These are phyloP conservation scores for Fusarium metavorans DNA, from an alignment of 2,329 filamentous ascomycete species.

Conservation along the genomic window DNA sequence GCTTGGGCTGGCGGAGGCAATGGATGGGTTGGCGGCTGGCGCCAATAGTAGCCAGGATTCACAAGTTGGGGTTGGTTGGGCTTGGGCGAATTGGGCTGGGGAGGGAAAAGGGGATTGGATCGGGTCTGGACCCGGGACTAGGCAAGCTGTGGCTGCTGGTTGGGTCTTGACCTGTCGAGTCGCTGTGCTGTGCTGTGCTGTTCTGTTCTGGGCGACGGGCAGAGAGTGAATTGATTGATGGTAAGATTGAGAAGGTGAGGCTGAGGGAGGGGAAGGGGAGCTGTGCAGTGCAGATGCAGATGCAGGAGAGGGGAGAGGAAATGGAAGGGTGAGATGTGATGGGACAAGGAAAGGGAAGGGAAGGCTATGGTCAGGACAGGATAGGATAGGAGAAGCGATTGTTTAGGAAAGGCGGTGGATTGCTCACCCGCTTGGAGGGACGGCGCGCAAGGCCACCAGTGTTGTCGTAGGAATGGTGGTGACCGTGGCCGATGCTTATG, in stretches of 20 bases:
- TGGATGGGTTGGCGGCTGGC: slow-evolving; percentile 18
- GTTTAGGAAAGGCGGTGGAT: slow-evolving; percentile 56
- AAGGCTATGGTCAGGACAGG: slow-evolving; percentile 21
- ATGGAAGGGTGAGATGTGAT: slow-evolving; percentile 29
- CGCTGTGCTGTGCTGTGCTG: neutral
- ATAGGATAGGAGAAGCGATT: slow-evolving; percentile 50
- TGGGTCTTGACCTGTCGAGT: slow-evolving; percentile 17
- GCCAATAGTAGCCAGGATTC: slow-evolving; percentile 35
- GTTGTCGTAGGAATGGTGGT: slow-evolving; percentile 59
- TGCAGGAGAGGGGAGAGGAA: slow-evolving; percentile 8
- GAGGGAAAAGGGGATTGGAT: slow-evolving; percentile 41
- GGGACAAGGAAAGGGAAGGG: slow-evolving; percentile 4
- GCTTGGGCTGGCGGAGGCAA: slow-evolving; percentile 28
- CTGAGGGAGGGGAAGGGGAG: slow-evolving; percentile 24
- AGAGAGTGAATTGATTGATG: slow-evolving; percentile 5
- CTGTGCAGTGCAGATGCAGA: neutral
- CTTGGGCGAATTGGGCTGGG: slow-evolving; percentile 38
- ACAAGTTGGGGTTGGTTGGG: slow-evolving; percentile 33
- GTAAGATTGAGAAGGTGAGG: slow-evolving; percentile 29
- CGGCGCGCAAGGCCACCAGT: slow-evolving; percentile 62
- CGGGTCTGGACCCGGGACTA: slow-evolving; percentile 28
- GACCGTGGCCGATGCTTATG: slow-evolving; percentile 45
- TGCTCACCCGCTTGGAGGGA: slow-evolving; percentile 69
- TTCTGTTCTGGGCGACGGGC: neutral
- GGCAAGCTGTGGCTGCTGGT: slow-evolving; percentile 37